These are phyloP conservation scores for Aspergillus felis DNA, from an alignment of 2,329 filamentous ascomycete genomes.

Conservation along the genomic window DNA sequence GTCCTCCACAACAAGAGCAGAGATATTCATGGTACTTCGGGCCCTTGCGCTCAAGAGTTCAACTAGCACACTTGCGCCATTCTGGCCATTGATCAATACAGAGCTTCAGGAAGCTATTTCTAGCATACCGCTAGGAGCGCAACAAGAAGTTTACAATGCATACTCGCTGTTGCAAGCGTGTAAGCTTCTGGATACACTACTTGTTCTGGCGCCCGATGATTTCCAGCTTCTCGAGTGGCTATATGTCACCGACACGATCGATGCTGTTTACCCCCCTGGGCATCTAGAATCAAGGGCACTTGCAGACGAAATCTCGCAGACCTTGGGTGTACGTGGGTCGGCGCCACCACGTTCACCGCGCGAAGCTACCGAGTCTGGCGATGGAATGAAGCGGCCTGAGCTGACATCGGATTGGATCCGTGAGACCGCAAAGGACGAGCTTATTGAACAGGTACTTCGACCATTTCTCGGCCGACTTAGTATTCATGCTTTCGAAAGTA, in stretches of 20 bases:
- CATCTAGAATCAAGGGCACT: constrained; percentile 68
- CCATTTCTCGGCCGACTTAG: constrained; percentile 91
- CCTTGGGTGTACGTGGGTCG: constrained; percentile 53
- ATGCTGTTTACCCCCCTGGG: constrained; percentile 80
- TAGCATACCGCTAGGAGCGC: constrained; percentile 65
- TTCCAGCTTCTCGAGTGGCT: constrained; percentile 99
- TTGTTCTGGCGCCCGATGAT: constrained; percentile 84
- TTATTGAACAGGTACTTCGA: constrained; percentile 73
- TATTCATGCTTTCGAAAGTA: constrained; percentile 89
- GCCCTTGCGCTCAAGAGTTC: constrained; percentile 76
- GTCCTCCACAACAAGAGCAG: constrained; percentile 81
- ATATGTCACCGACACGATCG: constrained; percentile 94
- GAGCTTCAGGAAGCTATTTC: constrained; percentile 79
- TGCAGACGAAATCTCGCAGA: constrained; percentile 79
- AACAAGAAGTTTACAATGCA: constrained; percentile 73
- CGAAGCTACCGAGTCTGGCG: constrained; percentile 26
- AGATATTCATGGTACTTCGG: constrained; percentile 84
- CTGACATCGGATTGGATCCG: constrained; percentile 47
- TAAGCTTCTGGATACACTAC: constrained; percentile 85
- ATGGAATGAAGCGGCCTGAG: constrained; percentile 37
- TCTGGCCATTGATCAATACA: constrained; percentile 87
- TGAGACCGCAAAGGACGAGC: constrained; percentile 52
- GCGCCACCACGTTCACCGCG: constrained; percentile 22
- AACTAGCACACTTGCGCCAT: constrained; percentile 70
- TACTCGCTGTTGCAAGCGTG: constrained; percentile 80